Evolutionary conservation across 140 eudicot species (phyloP).

Genomic region (Ambrosia hybrid): DNA sequence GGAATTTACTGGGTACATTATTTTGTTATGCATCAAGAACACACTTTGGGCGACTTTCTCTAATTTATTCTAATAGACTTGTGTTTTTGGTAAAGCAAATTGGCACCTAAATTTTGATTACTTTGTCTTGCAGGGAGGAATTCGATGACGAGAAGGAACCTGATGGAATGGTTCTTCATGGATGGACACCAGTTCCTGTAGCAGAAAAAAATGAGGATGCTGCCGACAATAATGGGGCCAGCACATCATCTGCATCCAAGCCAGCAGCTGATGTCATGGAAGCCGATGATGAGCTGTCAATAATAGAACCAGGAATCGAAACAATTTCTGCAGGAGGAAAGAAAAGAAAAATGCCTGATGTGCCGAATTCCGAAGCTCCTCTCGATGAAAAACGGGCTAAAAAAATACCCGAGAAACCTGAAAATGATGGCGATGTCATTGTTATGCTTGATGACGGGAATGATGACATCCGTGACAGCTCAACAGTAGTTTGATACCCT

Average conservation of each 20-base stretch:
- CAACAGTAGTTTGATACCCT: conserved; percentile 33
- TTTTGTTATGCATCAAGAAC: too few relatives aligned
- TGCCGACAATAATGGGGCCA: conserved; percentile 52
- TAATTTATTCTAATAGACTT: too few relatives aligned
- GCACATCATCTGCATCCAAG: conserved; percentile 49
- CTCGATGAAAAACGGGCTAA: conserved; percentile 39
- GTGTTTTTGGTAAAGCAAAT: background rate
- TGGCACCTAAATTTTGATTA: background rate
- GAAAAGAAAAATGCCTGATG: conserved; percentile 75
- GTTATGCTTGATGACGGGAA: conserved; percentile 54
- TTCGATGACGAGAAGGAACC: conserved; percentile 98
- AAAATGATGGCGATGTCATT: conserved; percentile 33
- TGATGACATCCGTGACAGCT: conserved; percentile 26
- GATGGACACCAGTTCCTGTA: conserved; percentile 77
- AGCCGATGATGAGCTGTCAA: conserved; percentile 52
- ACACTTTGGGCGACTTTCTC: too few relatives aligned
- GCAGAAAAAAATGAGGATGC: conserved; percentile 39
- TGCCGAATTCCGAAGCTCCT: conserved; percentile 24
- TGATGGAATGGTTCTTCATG: conserved; percentile 88
- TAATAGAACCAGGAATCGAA: conserved; percentile 42
- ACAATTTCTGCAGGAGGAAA: conserved; percentile 42
- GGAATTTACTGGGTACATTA: too few relatives aligned
- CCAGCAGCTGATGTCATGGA: conserved; percentile 35
- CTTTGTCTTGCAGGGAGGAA: conserved; percentile 58
- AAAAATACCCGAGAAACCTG: conserved; percentile 42